Evolutionary conservation across 805 yeast species (phyloP).

Genomic region (Wickerhamomyces rabaulensis): DNA sequence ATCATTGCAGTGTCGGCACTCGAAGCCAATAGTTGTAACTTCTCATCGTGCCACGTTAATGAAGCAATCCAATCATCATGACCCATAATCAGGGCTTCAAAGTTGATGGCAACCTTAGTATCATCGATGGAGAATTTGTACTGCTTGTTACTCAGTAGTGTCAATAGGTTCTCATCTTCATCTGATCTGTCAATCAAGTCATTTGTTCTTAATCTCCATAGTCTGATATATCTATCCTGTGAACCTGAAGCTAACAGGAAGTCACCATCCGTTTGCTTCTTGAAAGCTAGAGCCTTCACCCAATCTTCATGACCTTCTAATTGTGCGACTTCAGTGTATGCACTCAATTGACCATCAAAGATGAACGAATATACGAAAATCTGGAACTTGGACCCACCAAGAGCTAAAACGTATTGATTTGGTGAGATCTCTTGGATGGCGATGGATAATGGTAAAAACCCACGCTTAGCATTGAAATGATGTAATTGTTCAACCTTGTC

Average conservation of each 20-base stretch:
- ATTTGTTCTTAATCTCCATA: conserved; percentile 72
- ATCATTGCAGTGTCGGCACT: conserved; percentile 92
- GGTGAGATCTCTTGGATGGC: conserved; percentile 27
- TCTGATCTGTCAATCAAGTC: conserved; percentile 52
- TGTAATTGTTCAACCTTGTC: conserved; percentile 24
- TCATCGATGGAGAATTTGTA: conserved; percentile 45
- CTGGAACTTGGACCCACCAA: conserved; percentile 65
- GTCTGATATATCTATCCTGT: conserved; percentile 85
- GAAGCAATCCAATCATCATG: conserved; percentile 97
- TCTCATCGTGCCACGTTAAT: conserved; percentile 65
- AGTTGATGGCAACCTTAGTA: conserved; percentile 52
- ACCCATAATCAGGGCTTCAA: conserved; percentile 94
- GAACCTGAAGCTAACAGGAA: conserved; percentile 82
- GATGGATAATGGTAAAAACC: conserved; percentile 45
- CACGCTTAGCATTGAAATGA: conserved; percentile 32
- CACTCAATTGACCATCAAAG: conserved; percentile 9
- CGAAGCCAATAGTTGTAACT: conserved; percentile 64
- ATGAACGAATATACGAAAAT: conserved; percentile 51
- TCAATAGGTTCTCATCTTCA: conserved; percentile 46
- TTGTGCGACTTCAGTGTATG: conserved; percentile 39
- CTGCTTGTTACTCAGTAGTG: conserved; percentile 64
- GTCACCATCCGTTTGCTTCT: conserved; percentile 41
- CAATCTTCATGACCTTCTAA: conserved; percentile 95
- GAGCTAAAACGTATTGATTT: conserved; percentile 44
- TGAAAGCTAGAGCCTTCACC: conserved; percentile 71